These are phyloP conservation scores for Houttuynia cordata DNA, from an alignment of 164 flowering plant genomes.

Conservation along the genomic window DNA sequence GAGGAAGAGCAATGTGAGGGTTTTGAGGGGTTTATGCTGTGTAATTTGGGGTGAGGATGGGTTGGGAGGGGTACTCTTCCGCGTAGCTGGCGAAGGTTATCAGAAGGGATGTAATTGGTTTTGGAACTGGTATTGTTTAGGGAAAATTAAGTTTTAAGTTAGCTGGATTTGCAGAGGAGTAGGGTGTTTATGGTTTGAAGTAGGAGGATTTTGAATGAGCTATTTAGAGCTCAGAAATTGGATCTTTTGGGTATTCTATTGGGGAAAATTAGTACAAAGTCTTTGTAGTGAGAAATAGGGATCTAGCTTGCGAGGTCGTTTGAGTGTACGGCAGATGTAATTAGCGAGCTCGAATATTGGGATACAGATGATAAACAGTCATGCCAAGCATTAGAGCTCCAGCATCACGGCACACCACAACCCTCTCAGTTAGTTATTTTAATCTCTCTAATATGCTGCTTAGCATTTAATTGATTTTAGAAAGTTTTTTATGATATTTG, in stretches of 20 bases:
- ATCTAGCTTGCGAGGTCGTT: no score
- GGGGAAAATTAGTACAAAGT: background rate
- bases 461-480: background rate
- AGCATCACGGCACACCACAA: slow-evolving; percentile 47
- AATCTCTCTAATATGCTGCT: background rate
- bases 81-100: no score
- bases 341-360: background rate
- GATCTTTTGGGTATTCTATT: background rate
- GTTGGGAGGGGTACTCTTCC: no score
- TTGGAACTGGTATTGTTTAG: no score
- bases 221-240: background rate
- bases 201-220: background rate
- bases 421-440: slow-evolving; percentile 52
- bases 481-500: background rate
- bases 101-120: no score
- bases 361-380: slow-evolving; percentile 13
- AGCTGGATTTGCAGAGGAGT: no score
- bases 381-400: slow-evolving; percentile 84
- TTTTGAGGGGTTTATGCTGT: no score
- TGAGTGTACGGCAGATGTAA: no score
- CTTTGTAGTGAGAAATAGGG: background rate
- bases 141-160: no score
- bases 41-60: no score
- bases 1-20: no score
- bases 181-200: no score